Evolutionary conservation across 306 rosid species (phyloP), one percentile per base, ranked within the genome.

Genomic region (Mimosa pudica): DNA sequence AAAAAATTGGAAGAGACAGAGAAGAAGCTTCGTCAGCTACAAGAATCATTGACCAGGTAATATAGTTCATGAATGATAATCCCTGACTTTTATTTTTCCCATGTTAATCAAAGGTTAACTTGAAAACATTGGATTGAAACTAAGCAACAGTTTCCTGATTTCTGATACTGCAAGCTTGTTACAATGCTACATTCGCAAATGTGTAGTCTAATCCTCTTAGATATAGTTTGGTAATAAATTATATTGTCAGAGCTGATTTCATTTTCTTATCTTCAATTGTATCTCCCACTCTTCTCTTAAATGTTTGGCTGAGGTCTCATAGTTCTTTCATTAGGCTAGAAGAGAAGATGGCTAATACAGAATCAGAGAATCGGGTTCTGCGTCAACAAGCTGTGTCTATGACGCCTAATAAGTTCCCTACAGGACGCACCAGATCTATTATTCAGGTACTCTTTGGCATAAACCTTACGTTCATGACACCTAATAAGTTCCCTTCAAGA

Each of bases 381-480:
- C 97, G 98, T 44, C 98, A 93, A 79, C 98, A 93, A 89, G 91
- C 98, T 46, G 87, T 93, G 80, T 91, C 98, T 76, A 93, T 93
- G 90, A 88, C 98, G 67, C 98, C 98, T 42, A 93, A 84, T 77
- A 93, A 93, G 86, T 89, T 91, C 88, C 93, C 84, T 67, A 84
- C 94, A 41, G 94, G 92, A 80, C 92, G 96, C 73, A 84, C 98
- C 17, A 88, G 98, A 83, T 93, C 98, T 74, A 87, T 79, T 79
- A 82, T 93, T 76, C 97, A 91, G 94, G 98, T 91, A 84, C 78
- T 60, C 77, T 71, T 70, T 24, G 6, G 35, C 51, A 74, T 60
- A 46, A 80, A 78, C 48, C 69, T 61, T 46, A 70, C 55, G 18
- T 58, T 8, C 42, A 54, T 60, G 82, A 73, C 68, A 24, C 30